These are phyloP conservation scores for Lumnitzera racemosa DNA, from an alignment of 345 rosid species.

Conservation along the genomic window DNA sequence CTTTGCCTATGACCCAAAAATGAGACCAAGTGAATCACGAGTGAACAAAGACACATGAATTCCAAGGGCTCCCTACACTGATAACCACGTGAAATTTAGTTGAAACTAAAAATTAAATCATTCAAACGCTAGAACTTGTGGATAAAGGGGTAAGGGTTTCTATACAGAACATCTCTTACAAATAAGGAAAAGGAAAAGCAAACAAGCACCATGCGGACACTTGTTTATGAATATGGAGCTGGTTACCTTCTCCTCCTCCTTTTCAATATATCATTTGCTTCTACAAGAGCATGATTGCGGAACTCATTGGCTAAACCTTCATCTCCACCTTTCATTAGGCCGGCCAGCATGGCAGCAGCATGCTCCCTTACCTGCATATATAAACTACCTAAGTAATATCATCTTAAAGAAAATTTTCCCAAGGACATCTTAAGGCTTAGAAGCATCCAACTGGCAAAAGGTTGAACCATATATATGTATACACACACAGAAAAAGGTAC, in stretches of 20 bases:
- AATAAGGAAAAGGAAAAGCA: background rate
- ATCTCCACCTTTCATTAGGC: conserved; percentile 93
- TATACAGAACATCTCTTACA: too few relatives aligned
- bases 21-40: too few relatives aligned
- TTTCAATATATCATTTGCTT: conserved; percentile 57
- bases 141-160: too few relatives aligned
- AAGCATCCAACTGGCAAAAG: background rate
- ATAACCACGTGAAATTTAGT: too few relatives aligned
- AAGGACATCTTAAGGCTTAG: background rate
- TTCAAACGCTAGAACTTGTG: too few relatives aligned
- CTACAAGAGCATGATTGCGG: conserved; percentile 73
- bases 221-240: background rate
- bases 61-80: too few relatives aligned
- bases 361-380: conserved; percentile 82
- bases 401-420: background rate
- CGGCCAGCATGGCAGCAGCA: conserved; percentile 95
- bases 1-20: too few relatives aligned
- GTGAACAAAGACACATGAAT: too few relatives aligned
- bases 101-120: too few relatives aligned
- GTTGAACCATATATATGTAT: background rate
- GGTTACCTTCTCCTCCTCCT: conserved; percentile 55
- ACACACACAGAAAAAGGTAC: conserved; percentile 33
- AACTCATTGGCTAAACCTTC: conserved; percentile 72
- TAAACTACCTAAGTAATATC: background rate
- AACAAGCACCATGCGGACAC: background rate